These are phyloP conservation scores for Aspergillus novofumigatus DNA, from an alignment of 2,329 filamentous ascomycete species.

Conservation along the genomic window DNA sequence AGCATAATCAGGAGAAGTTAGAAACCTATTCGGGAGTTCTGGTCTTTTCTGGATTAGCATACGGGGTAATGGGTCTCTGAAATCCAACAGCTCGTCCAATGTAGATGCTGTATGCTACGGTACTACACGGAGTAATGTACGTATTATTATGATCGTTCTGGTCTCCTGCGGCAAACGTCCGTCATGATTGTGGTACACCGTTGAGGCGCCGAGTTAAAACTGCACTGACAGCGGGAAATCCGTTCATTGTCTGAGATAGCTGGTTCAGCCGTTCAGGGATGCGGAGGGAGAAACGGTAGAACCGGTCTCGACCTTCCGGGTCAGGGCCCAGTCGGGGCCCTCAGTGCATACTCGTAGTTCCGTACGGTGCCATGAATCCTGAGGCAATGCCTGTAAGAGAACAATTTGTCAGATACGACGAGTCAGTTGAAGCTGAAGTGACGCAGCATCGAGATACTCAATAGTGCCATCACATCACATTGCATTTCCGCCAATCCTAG, in stretches of 20 bases:
- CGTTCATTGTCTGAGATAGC: background rate
- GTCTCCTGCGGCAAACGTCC: background rate
- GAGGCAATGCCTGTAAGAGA: too few relatives aligned
- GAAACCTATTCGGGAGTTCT: too few relatives aligned
- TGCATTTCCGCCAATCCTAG: background rate
- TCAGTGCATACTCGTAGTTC: background rate
- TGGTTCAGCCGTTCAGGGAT: background rate
- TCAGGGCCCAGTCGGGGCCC: background rate
- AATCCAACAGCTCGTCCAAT: background rate
- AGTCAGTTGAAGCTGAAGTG: background rate
- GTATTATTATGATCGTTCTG: background rate
- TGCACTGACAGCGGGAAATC: background rate
- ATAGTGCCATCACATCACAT: background rate
- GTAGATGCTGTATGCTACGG: background rate
- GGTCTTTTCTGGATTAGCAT: background rate
- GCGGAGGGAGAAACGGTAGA: background rate
- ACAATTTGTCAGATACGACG: background rate
- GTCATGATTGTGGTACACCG: background rate
- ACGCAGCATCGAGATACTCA: background rate
- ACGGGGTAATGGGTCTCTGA: background rate
- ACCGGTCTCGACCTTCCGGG: background rate
- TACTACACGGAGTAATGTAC: background rate
- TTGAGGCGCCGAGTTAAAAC: background rate
- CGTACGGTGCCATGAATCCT: background rate
- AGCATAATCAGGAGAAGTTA: background rate